phyloP scores from a whole-genome alignment of 345 rosid species.

The Gossypium stocksii region DNA sequence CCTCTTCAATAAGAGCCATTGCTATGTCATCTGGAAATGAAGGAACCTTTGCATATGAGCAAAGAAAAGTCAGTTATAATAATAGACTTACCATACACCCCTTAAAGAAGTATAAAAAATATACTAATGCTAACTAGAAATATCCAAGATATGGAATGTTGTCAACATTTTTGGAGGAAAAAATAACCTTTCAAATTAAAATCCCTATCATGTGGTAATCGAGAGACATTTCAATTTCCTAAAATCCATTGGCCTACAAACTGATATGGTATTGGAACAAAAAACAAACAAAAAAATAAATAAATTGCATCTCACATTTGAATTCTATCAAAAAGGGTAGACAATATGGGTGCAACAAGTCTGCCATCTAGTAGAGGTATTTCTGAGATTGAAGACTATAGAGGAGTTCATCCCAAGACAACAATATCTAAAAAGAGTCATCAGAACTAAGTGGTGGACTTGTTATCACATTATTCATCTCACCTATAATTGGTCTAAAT shows the following conservation, averaged over 20 bases:
- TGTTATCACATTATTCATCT: not conserved
- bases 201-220: not conserved
- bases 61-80: constrained; percentile 25
- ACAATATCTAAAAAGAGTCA: not conserved
- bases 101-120: not conserved
- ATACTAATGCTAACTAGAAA: not conserved
- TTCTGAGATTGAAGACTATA: not conserved
- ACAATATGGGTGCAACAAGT: not conserved
- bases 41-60: constrained; percentile 72
- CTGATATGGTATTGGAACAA: not conserved
- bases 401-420: constrained; percentile 7
- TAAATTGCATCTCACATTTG: not conserved
- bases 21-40: constrained; percentile 97
- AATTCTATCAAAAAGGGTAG: not conserved
- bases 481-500: not conserved
- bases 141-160: not conserved
- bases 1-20: constrained; percentile 92
- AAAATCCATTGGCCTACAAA: not conserved
- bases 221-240: not conserved
- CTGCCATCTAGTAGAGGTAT: not conserved
- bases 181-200: not conserved
- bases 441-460: not conserved
- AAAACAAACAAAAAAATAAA: not conserved
- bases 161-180: not conserved
- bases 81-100: not conserved